phyloP scores from a whole-genome alignment of 1,284 basidiomycete genomes.

The Phellopilus nigrolimitatus region DNA sequence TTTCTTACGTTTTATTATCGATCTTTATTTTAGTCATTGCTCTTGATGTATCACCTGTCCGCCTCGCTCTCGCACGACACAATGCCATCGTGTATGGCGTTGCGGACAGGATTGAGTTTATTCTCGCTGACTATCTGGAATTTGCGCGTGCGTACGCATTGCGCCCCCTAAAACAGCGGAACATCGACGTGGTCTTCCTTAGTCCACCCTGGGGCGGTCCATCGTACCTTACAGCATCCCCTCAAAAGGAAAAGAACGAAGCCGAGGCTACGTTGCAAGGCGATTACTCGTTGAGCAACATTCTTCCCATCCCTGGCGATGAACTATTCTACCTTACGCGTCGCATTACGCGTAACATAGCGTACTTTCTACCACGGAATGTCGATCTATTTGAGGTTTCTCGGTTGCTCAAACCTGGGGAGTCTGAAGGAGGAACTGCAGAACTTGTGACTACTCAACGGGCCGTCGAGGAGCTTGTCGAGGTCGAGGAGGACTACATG shows the following conservation, averaged over 20 bases:
- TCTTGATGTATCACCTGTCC: slow-evolving; percentile 79
- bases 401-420: slow-evolving; percentile 35
- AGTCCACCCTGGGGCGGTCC: slow-evolving; percentile 94
- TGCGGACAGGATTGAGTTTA: slow-evolving; percentile 88
- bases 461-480: slow-evolving; percentile 38
- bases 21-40: slow-evolving; percentile 71
- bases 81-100: slow-evolving; percentile 94
- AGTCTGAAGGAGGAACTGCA: not conserved
- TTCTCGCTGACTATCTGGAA: slow-evolving; percentile 81
- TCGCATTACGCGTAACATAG: slow-evolving; percentile 73
- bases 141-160: slow-evolving; percentile 64
- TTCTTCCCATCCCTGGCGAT: slow-evolving; percentile 77
- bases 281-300: slow-evolving; percentile 64
- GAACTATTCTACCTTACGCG: slow-evolving; percentile 76
- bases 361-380: slow-evolving; percentile 90
- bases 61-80: slow-evolving; percentile 83
- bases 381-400: slow-evolving; percentile 71
- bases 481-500: slow-evolving; percentile 90
- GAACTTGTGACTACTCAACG: slow-evolving; percentile 17
- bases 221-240: slow-evolving; percentile 50
- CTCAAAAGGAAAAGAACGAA: slow-evolving; percentile 22
- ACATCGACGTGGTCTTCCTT: slow-evolving; percentile 85
- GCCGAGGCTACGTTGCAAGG: slow-evolving; percentile 28
- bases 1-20: not conserved
- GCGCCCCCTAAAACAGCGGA: slow-evolving; percentile 29